Evolutionary conservation across 1,284 basidiomycete species (phyloP), one percentile per base, ranked within the genome.

Genomic region (Trametes polyzona): DNA sequence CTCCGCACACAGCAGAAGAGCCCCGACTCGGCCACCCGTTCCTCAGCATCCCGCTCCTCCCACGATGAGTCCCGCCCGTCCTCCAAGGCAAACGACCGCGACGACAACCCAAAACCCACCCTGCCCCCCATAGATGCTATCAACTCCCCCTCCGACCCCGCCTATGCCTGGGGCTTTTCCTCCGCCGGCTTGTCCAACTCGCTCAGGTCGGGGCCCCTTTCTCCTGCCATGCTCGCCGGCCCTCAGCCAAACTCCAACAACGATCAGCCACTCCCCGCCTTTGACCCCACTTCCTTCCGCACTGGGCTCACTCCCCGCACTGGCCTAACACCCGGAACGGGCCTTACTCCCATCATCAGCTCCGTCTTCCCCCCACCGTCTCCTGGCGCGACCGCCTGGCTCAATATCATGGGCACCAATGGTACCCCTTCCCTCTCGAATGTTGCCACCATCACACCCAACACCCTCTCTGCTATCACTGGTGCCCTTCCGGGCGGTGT

Each of bases 191-290:
- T 88, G 57, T 74, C 80, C 39, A 89, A 88, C 71, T 95, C 93
- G 0, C 84, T 98, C 27, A 85, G 96, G 43, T 83, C 93, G 0
- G 96, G 96, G 5, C 96, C 95, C 1, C 85, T 98, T 36, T 94
- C 91, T 7, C 95, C 96, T 35, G 95, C 96, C 57, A 96, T 98
- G 92, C 88, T 98, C 57, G 88, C 92, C 30, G 95, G 92, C 14
- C 95, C 95, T 2, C 86, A 90, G 70, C 65, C 60, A 70, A 72
- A 71, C 65, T 67, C 67, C 57, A 63, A 62, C 63, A 68, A 67
- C 49, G 67, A 72, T 50, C 62, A 69, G 24, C 62, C 69, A 16
- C 65, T 69, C 40, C 68, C 72, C 29, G 67, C 71, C 55, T 96
- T 93, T 69, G 93, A 96, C 69, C 84, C 88, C 39, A 73, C 84